These are phyloP conservation scores for Alliaria petiolata DNA, from an alignment of 345 rosid species.

Conservation along the genomic window DNA sequence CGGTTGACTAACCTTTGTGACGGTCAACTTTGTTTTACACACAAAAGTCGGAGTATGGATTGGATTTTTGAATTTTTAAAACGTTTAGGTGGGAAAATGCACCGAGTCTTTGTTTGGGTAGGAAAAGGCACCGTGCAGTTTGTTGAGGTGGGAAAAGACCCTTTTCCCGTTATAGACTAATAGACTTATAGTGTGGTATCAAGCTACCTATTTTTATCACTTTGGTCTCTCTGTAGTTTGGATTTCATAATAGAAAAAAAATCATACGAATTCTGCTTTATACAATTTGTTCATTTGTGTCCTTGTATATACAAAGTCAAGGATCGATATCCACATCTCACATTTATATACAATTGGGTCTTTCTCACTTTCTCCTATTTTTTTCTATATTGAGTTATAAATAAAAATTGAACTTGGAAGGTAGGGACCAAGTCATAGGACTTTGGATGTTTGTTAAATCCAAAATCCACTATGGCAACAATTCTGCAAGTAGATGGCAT, in stretches of 20 bases:
- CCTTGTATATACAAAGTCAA: neutral
- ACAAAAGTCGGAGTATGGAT: too few relatives aligned
- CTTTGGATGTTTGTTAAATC: constrained; percentile 19
- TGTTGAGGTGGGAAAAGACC: too few relatives aligned
- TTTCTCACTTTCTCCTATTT: neutral
- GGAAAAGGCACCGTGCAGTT: too few relatives aligned
- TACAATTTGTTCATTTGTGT: neutral
- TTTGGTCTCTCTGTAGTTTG: neutral
- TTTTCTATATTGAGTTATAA: neutral
- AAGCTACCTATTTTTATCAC: neutral
- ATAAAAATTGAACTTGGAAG: neutral
- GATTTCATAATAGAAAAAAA: neutral
- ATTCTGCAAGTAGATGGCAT: constrained; percentile 12
- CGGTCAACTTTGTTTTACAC: too few relatives aligned
- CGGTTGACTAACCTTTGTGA: too few relatives aligned
- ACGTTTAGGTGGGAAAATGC: too few relatives aligned
- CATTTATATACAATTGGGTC: neutral
- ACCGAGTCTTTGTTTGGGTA: too few relatives aligned
- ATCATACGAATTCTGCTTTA: neutral
- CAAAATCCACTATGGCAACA: neutral
- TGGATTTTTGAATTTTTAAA: too few relatives aligned
- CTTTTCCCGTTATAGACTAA: too few relatives aligned
- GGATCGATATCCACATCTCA: neutral
- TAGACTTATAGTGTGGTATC: constrained; percentile 21
- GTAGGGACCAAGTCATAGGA: constrained; percentile 11